Conservation (phyloP, 139 green algal genomes). For the Micromonas commoda region DNA sequence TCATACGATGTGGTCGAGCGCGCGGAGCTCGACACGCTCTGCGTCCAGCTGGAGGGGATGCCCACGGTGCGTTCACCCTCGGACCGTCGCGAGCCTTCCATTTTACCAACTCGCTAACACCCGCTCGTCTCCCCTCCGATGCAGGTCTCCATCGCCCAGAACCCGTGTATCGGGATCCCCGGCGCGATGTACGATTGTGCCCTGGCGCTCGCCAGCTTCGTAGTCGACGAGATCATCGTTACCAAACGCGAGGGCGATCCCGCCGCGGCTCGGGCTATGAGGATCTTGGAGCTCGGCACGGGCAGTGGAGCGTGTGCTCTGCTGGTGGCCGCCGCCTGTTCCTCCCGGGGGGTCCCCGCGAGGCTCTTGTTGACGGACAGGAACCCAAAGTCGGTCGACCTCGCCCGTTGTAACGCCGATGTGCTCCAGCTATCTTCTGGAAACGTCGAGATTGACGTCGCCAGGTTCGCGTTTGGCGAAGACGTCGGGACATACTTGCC, state of each 20-base stretch:
- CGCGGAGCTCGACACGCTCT: not conserved
- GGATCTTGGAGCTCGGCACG: not conserved
- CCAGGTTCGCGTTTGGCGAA: not conserved
- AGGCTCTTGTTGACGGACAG: not conserved
- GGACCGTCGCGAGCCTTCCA: not conserved
- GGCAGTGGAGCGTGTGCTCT: not conserved
- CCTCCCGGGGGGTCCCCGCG: not conserved
- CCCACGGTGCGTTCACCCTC: not conserved
- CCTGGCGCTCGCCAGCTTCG: not conserved
- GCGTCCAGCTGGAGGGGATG: not conserved
- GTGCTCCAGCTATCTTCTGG: too few relatives aligned
- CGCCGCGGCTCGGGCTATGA: too few relatives aligned
- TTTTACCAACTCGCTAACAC: too few relatives aligned
- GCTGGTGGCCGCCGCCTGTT: not conserved
- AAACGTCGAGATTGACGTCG: too few relatives aligned
- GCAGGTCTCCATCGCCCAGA: not conserved
- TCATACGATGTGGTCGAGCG: not conserved
- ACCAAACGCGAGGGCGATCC: too few relatives aligned
- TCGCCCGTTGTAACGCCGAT: not conserved
- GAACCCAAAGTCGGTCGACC: not conserved
- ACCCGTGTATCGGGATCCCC: not conserved
- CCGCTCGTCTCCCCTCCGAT: too few relatives aligned
- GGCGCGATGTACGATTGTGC: not conserved
- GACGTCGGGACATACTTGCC: too few relatives aligned
- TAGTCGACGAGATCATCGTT: not conserved